Base-by-base conservation (phyloP, 495 filamentous ascomycete species). In the Pyrenopolyporus hunteri region DNA sequence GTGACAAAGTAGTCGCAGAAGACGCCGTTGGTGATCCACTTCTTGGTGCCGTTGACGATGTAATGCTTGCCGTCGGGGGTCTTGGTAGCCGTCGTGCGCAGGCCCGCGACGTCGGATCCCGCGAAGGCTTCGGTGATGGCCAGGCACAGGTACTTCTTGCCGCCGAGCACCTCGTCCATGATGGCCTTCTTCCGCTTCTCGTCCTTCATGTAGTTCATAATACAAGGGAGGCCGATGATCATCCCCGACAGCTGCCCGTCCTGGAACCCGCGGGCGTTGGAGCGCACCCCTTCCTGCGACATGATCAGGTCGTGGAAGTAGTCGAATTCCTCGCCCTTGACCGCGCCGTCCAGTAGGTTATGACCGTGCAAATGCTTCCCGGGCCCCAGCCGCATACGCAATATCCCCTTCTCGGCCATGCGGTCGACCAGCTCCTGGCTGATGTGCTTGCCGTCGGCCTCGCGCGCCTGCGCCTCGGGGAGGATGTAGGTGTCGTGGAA, bases 21-120 rank as follows among this genome's bases (percentile, higher is more conserved):
- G 75, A 86, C 86, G 56, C 90, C 91, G 79, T 96, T 96, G 32
- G 91, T 96, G 75, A 93, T 93, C 90, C 91, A 95, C 76, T 93
- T 93, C 81, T 93, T 95, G 64, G 89, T 93, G 57, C 91, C 91
- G 73, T 91, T 92, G 59, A 95, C 83, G 58, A 93, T 87, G 71
- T 92, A 95, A 74, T 90, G 81, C 70, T 89, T 90, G 45, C 91
- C 90, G 72, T 93, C 91, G 7, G 87, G 77, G 10, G 89, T 93
- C 80, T 92, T 90, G 57, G 79, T 82, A 7, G 91, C 91, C 1
- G 91, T 93, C 2, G 90, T 93, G 51, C 89, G 82, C 10, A 96
- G 80, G 13, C 90, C 87, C 6, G 91, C 90, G 7, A 96, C 91
- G 75, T 96, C 91, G 50, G 87, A 90, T 4, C 91, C 90, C 20